A percentile compares a stretch with the other conserved stretches of the same genome.
These are phyloP conservation scores for Haberlea rhodopensis DNA, from an alignment of 257 asterid genomes.

Conservation along the genomic window DNA sequence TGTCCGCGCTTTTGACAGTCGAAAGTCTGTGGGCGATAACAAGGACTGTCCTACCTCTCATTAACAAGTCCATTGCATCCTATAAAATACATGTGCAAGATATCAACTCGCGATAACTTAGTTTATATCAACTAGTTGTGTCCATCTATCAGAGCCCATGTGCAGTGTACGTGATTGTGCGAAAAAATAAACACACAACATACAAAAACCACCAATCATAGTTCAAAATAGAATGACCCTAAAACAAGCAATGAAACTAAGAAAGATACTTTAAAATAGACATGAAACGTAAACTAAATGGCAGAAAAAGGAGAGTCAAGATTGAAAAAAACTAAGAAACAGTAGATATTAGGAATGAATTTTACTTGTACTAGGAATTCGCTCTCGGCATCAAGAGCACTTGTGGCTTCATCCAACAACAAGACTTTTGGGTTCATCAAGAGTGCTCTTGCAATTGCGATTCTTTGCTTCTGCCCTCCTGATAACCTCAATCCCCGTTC, in stretches of 20 bases:
- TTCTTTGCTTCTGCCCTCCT: slow-evolving; percentile 72
- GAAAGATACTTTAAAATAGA: not conserved
- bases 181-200: not conserved
- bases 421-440: slow-evolving; percentile 58
- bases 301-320: no score
- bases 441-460: slow-evolving; percentile 70
- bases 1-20: slow-evolving; percentile 62
- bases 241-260: not conserved
- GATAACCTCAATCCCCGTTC: slow-evolving; percentile 70
- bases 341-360: no score
- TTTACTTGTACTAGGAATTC: slow-evolving; percentile 66
- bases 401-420: slow-evolving; percentile 65
- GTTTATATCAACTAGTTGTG: not conserved
- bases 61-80: slow-evolving; percentile 76
- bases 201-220: not conserved
- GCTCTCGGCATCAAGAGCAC: slow-evolving; percentile 71
- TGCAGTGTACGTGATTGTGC: not conserved
- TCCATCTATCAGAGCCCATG: not conserved
- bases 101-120: not conserved
- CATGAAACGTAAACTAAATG: no score
- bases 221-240: not conserved
- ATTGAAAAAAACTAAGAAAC: no score
- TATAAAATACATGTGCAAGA: slow-evolving; percentile 9
- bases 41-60: slow-evolving; percentile 67
- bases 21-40: slow-evolving; percentile 75